Evolutionary conservation across 768 basidiomycete species (phyloP).

Genomic region (Mycena venus): DNA sequence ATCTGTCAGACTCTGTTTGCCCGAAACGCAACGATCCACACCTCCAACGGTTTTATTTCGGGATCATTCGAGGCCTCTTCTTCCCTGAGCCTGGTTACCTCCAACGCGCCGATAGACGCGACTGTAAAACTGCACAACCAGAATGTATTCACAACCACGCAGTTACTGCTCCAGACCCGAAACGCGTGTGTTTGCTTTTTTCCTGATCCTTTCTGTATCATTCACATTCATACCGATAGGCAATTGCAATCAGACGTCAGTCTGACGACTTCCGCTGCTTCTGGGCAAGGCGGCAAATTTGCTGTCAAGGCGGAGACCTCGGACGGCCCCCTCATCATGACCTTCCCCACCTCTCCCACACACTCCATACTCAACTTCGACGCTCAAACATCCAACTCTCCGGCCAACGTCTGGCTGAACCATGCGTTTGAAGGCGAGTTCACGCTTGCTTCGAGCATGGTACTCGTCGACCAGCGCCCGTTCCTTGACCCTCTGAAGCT

Average conservation of each 20-base stretch:
- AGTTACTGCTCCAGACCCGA: constrained; percentile 44
- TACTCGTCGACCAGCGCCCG: constrained; percentile 28
- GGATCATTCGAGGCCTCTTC: constrained; percentile 58
- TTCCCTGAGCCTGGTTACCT: constrained; percentile 48
- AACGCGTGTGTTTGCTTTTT: constrained; percentile 53
- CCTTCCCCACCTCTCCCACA: constrained; percentile 42
- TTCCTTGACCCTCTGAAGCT: constrained; percentile 32
- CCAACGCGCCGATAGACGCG: constrained; percentile 56
- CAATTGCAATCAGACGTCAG: constrained; percentile 24
- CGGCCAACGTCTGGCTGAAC: constrained; percentile 43
- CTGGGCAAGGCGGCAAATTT: constrained; percentile 44
- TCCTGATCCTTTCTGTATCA: too few species aligned
- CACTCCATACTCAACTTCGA: constrained; percentile 40
- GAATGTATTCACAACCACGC: constrained; percentile 37
- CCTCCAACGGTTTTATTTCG: constrained; percentile 59
- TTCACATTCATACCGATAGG: neutral
- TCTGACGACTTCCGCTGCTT: constrained; percentile 24
- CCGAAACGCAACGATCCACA: constrained; percentile 42
- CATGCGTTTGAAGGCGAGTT: constrained; percentile 49
- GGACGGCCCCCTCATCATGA: constrained; percentile 43
- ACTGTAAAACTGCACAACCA: constrained; percentile 54
- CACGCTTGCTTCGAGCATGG: constrained; percentile 35
- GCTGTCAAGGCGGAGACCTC: constrained; percentile 40
- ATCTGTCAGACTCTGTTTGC: constrained; percentile 47
- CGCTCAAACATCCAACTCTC: constrained; percentile 45